Evolutionary conservation across 495 filamentous ascomycete species (phyloP).

Genomic region (Alectoria sarmentosa): DNA sequence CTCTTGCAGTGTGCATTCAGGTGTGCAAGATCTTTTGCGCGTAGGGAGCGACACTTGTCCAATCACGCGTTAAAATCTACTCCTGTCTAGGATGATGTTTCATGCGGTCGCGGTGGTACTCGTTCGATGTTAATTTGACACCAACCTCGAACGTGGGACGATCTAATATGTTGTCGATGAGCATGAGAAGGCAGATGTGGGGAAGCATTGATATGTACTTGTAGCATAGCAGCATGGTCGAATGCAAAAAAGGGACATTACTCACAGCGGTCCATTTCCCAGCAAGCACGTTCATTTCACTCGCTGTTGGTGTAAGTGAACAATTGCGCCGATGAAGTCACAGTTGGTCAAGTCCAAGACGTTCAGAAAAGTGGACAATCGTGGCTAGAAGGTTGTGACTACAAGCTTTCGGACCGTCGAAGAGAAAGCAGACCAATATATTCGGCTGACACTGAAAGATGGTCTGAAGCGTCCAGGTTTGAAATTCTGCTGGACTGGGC

Average conservation of each 20-base stretch:
- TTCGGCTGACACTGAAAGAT: not conserved
- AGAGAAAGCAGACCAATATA: not conserved
- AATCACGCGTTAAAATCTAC: slow-evolving; percentile 1
- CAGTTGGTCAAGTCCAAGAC: not conserved
- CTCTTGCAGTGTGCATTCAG: not conserved
- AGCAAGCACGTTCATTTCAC: not conserved
- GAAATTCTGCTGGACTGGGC: not conserved
- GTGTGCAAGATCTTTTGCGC: not conserved
- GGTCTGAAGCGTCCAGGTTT: not conserved
- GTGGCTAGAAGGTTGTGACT: not conserved
- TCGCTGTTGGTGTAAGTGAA: not conserved
- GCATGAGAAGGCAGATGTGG: not conserved
- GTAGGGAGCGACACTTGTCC: not conserved
- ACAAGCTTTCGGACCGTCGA: not conserved
- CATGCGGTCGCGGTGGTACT: not conserved
- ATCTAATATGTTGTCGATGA: not conserved
- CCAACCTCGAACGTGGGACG: not conserved
- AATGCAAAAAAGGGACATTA: not conserved
- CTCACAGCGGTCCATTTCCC: not conserved
- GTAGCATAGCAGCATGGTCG: not conserved
- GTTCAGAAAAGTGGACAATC: not conserved
- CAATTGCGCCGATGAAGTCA: not conserved
- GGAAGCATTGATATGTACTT: not conserved
- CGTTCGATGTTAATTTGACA: not conserved
- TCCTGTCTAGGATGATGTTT: not conserved